A percentile compares a stretch with the other conserved stretches of the same genome.
Conservation (phyloP, 345 rosid species). For the Hypericum perforatum region DNA sequence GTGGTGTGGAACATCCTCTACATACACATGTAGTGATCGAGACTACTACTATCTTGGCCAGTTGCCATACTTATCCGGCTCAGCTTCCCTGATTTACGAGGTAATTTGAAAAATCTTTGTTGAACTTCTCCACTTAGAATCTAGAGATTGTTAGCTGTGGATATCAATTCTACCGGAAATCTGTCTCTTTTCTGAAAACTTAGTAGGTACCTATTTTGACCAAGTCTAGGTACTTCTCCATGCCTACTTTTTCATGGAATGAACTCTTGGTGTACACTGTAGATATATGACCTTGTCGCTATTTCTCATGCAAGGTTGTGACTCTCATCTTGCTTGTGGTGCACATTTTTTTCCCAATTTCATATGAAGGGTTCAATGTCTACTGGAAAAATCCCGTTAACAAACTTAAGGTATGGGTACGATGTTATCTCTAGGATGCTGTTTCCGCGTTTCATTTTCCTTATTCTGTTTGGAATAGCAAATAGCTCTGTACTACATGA, state of each 20-base stretch:
- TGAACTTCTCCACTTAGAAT: neutral
- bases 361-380: slow-evolving; percentile 59
- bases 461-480: neutral
- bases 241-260: neutral
- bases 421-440: slow-evolving; percentile 2
- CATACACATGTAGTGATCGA: slow-evolving; percentile 56
- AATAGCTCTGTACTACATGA: too few species aligned
- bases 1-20: slow-evolving; percentile 51
- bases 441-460: neutral
- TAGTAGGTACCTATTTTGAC: too few species aligned
- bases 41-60: slow-evolving; percentile 76
- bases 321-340: slow-evolving; percentile 49
- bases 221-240: too few species aligned
- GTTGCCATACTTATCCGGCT: slow-evolving; percentile 68
- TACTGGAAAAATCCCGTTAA: slow-evolving; percentile 52
- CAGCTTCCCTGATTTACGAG: slow-evolving; percentile 73
- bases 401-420: slow-evolving; percentile 48
- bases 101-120: slow-evolving; percentile 19
- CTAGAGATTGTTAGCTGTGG: neutral
- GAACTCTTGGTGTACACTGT: neutral
- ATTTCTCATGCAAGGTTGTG: slow-evolving; percentile 37
- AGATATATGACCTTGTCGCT: neutral
- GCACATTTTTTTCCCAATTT: slow-evolving; percentile 63
- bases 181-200: too few species aligned
- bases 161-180: too few species aligned